Evolutionary conservation across 2,329 filamentous ascomycete species (phyloP).

Genomic region (Ophiostoma sp.): DNA sequence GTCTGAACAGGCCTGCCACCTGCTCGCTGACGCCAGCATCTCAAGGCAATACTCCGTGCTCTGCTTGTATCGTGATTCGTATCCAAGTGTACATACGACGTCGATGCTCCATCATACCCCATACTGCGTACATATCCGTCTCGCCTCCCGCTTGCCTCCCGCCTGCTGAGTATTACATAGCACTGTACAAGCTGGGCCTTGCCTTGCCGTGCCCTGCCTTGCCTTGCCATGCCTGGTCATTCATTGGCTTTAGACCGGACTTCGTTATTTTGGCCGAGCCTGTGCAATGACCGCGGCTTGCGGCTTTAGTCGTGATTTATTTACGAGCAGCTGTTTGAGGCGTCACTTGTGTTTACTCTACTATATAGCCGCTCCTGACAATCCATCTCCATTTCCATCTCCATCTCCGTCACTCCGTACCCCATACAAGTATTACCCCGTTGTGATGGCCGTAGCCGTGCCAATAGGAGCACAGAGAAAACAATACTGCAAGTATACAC

Average conservation of each 20-base stretch:
- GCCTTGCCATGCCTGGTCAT: background rate
- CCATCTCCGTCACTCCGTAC: background rate
- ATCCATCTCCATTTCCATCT: background rate
- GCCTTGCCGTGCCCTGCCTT: background rate
- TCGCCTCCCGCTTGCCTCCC: background rate
- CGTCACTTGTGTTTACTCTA: background rate
- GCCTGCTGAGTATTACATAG: background rate
- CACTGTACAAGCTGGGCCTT: background rate
- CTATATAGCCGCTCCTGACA: background rate
- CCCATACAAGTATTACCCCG: background rate
- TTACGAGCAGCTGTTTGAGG: background rate
- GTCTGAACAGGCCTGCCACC: background rate
- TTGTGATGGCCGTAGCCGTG: background rate
- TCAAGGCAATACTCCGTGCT: background rate
- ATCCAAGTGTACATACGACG: slow-evolving; percentile 11
- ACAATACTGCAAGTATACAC: background rate
- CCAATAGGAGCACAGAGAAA: slow-evolving; percentile 6
- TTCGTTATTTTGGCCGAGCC: background rate
- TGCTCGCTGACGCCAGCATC: background rate
- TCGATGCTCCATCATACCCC: background rate
- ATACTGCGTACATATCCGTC: slow-evolving; percentile 17
- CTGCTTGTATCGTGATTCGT: background rate
- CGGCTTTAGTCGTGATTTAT: background rate
- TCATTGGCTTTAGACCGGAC: background rate
- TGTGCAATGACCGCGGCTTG: background rate